Conservation (phyloP, 257 asterid species). For the Galeopsis tetrahit region DNA sequence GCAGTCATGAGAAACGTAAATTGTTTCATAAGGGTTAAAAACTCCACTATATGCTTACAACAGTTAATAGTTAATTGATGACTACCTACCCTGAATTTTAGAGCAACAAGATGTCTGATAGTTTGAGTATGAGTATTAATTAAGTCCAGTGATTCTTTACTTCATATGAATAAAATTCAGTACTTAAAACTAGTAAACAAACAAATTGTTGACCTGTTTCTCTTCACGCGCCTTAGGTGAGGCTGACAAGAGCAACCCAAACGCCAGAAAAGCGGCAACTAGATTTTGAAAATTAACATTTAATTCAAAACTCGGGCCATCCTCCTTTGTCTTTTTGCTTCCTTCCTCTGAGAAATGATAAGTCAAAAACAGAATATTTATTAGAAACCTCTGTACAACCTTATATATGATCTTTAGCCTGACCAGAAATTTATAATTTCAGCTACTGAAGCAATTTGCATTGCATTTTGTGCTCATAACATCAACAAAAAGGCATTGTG, state of each 20-base stretch:
- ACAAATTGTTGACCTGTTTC: conserved; percentile 54
- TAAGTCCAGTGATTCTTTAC: conserved; percentile 15
- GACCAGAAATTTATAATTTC: conserved; percentile 14
- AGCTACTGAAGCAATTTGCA: conserved; percentile 16
- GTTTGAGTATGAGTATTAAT: conserved; percentile 2
- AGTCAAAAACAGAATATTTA: conserved; percentile 12
- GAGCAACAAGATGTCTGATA: not conserved
- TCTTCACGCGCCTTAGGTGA: conserved; percentile 52
- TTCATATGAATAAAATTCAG: conserved; percentile 9
- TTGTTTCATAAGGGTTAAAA: not conserved
- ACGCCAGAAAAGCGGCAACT: conserved; percentile 44
- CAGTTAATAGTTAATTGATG: not conserved
- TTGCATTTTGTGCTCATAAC: not conserved
- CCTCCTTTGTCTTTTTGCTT: conserved; percentile 58
- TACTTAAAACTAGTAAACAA: conserved; percentile 4
- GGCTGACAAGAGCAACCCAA: conserved; percentile 48
- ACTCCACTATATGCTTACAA: not conserved
- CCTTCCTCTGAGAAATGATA: conserved; percentile 56
- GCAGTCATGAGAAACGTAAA: conserved; percentile 5
- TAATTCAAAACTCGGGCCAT: conserved; percentile 38
- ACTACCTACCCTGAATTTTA: not conserved
- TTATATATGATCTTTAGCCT: conserved; percentile 9
- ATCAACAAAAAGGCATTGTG: not conserved
- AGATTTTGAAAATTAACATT: conserved; percentile 44
- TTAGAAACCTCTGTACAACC: not conserved